phyloP scores from a whole-genome alignment of 345 rosid species.

The Microthlaspi erraticum region DNA sequence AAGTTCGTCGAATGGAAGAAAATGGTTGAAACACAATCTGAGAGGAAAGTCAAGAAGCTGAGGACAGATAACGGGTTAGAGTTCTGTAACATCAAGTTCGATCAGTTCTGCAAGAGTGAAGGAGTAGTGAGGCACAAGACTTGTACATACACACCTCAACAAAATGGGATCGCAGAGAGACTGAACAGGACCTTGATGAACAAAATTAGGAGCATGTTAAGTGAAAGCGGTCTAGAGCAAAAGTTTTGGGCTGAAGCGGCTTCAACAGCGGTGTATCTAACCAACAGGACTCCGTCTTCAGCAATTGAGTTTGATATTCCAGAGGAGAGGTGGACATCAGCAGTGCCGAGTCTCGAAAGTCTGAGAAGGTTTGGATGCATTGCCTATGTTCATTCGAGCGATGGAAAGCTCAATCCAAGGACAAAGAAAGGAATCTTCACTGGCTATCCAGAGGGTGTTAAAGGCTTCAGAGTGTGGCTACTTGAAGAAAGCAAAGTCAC shows the following conservation, averaged over 20 bases:
- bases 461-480: no score
- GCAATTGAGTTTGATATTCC: not conserved
- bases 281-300: not conserved
- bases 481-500: no score
- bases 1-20: not conserved
- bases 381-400: not conserved
- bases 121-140: not conserved
- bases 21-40: not conserved
- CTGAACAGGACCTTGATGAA: not conserved
- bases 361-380: not conserved
- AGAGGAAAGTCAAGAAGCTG: not conserved
- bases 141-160: not conserved
- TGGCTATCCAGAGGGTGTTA: no score
- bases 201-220: not conserved
- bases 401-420: not conserved
- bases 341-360: not conserved
- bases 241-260: not conserved
- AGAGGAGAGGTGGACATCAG: not conserved
- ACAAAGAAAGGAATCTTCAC: not conserved
- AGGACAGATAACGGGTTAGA: not conserved
- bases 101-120: not conserved
- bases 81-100: not conserved
- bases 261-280: not conserved
- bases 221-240: not conserved
- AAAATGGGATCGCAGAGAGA: not conserved